Evolutionary conservation across 75 land plant genomes (phyloP), one percentile per base, ranked within the genome.

Genomic region (Ceratopteris richardii): DNA sequence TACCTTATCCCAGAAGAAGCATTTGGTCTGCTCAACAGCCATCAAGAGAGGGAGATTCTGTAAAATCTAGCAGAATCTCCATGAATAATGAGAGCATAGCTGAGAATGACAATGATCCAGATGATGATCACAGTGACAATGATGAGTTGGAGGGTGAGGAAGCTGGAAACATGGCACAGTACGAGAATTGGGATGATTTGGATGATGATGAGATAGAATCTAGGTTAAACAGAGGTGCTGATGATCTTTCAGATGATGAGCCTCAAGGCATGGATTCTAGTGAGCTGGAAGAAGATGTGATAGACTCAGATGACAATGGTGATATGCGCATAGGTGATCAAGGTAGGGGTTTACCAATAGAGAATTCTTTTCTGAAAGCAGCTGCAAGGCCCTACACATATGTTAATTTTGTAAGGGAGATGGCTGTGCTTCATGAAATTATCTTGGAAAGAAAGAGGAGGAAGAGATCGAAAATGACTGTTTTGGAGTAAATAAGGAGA

Each of bases 371-470:
- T 44, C 44, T 88, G 56, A 65, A 73, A 31, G 79, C 87, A 17
- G 89, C 89, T 16, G 76, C 85, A 20, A 62, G 97, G 47, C 97
- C 89, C 0, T 92, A 81, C 52, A 88, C 94, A 16, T 88, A 92
- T 66, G 60, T 74, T 50, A 80, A 82, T 60, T 75, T 92, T 41
- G 75, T 92, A 31, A 82, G 83, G 60, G 97, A 92, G 58, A 76
- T 84, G 53, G 81, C 80, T 37, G 33, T 85, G 62, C 59, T 75
- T 46, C 76, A 93, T 44, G 81, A 69, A 54, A 78, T 83, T 21
- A 26, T 73, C 40, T 29, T 68, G 60, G 63, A 72, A 13, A 23
- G 54, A 24, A 52, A 52, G 14, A 21, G 14, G 54, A 3, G 9
- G 9, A 33, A 9, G 7, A 33, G 37, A 9, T 33, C 37, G 9